Conservation (phyloP, 257 asterid genomes). For the Coffea canephora region DNA sequence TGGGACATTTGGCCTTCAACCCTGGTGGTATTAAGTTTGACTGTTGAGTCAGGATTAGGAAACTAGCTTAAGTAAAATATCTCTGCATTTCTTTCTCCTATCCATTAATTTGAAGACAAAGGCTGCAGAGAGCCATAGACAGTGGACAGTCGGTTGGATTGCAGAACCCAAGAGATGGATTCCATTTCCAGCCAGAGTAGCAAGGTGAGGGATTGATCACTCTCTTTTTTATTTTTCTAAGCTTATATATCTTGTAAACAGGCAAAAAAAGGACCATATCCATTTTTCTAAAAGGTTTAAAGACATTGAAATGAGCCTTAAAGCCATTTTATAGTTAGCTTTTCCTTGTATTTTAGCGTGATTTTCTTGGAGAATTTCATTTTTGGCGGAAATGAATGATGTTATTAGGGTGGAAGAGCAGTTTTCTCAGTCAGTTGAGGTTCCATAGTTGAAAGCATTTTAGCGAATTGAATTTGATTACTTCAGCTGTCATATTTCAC, state of each 20-base stretch:
- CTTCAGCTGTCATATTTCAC: neutral
- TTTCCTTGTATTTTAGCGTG: neutral
- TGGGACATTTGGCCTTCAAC: no score
- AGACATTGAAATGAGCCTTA: neutral
- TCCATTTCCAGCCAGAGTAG: conserved; percentile 7
- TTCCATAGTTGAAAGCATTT: no score
- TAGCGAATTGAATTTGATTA: no score
- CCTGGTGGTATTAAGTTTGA: no score
- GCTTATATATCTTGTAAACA: no score
- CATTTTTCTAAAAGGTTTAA: no score
- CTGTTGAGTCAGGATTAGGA: no score
- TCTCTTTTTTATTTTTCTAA: neutral
- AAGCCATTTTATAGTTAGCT: neutral
- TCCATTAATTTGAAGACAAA: neutral
- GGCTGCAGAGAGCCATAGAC: neutral
- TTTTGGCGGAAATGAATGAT: neutral
- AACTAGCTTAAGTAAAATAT: no score
- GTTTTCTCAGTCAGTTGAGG: neutral
- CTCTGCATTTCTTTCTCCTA: neutral
- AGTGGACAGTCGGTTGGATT: neutral
- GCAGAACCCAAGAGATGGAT: conserved; percentile 4
- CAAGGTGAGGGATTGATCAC: neutral
- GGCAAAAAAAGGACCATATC: no score
- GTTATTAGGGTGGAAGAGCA: neutral
- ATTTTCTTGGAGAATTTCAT: no score